These are phyloP conservation scores for Salix viminalis DNA, from an alignment of 345 rosid species.

Conservation along the genomic window DNA sequence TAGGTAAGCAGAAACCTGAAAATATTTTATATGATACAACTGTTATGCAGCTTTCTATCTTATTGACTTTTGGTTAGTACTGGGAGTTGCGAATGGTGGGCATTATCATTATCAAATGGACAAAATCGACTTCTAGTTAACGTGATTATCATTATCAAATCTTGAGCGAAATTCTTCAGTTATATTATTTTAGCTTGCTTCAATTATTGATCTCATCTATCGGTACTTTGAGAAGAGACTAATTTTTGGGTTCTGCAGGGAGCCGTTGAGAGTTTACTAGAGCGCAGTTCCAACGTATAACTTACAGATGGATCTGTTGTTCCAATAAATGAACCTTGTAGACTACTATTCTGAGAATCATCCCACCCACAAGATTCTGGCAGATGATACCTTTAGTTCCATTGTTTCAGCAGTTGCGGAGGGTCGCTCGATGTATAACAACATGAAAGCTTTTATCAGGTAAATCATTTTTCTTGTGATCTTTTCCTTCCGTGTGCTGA, in stretches of 20 bases:
- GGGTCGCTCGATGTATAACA: conserved; percentile 84
- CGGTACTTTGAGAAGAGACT: no score
- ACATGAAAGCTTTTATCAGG: conserved; percentile 97
- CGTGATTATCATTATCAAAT: conserved; percentile 38
- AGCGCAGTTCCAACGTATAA: no score
- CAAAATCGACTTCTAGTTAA: conserved; percentile 72
- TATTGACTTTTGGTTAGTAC: conserved; percentile 5
- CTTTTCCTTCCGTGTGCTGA: background rate
- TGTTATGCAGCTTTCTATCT: conserved; percentile 6
- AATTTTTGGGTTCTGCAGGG: no score
- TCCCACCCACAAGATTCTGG: conserved; percentile 45
- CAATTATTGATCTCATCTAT: no score
- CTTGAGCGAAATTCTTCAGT: background rate
- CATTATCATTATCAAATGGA: no score
- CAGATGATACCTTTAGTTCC: conserved; percentile 84
- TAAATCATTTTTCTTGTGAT: conserved; percentile 7
- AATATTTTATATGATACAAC: background rate
- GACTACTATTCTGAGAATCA: no score
- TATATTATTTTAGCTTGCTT: no score
- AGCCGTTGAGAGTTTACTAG: no score
- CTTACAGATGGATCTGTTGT: no score
- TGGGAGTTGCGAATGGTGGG: conserved; percentile 89
- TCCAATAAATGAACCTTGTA: no score
- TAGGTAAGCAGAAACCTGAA: conserved; percentile 40
- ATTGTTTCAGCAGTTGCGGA: conserved; percentile 85